Percentiles rank a stretch among this genome's conserved stretches.
These are phyloP conservation scores for Annulohypoxylon stygium DNA, from an alignment of 495 filamentous ascomycete genomes.

Conservation along the genomic window DNA sequence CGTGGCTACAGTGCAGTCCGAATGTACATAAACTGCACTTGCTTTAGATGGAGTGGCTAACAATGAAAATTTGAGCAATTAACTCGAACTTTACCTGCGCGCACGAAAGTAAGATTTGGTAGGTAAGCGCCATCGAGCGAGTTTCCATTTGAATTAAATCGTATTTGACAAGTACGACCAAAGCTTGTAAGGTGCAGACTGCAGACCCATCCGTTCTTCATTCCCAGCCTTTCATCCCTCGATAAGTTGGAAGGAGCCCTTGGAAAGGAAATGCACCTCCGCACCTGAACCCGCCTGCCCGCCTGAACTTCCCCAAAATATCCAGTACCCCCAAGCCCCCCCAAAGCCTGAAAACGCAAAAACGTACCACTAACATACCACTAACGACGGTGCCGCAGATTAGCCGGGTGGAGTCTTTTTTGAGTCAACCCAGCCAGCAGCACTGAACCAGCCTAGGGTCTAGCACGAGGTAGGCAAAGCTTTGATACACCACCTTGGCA, in stretches of 20 bases:
- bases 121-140: neutral
- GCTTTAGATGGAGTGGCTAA: neutral
- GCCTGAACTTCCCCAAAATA: slow-evolving; percentile 20
- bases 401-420: slow-evolving; percentile 28
- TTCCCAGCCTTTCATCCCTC: slow-evolving; percentile 10
- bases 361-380: slow-evolving; percentile 47
- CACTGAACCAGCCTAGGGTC: neutral
- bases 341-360: slow-evolving; percentile 22
- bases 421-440: neutral
- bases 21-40: neutral
- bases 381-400: slow-evolving; percentile 23
- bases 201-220: neutral
- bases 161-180: neutral
- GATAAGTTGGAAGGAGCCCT: neutral
- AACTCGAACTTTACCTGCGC: neutral
- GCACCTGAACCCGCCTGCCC: slow-evolving; percentile 14
- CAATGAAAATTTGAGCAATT: slow-evolving; percentile 7
- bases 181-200: neutral
- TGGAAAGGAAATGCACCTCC: slow-evolving; percentile 11
- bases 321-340: neutral
- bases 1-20: neutral
- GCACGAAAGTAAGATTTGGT: neutral
- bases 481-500: slow-evolving; percentile 36
- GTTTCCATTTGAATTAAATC: slow-evolving; percentile 1
- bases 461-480: slow-evolving; percentile 25